These are phyloP conservation scores for Cryptosporidium tyzzeri DNA, from an alignment of 169 alveolate species.

Conservation along the genomic window DNA sequence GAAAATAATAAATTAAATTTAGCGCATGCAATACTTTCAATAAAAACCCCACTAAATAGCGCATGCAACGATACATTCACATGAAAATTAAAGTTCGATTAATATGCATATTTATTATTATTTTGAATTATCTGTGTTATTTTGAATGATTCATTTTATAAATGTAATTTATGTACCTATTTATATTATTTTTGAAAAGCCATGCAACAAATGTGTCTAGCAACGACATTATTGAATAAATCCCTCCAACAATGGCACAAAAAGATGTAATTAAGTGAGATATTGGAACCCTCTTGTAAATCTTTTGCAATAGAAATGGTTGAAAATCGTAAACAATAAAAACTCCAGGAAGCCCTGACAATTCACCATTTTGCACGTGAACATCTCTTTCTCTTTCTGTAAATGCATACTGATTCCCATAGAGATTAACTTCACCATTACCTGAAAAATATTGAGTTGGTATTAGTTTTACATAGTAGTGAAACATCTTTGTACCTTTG, in stretches of 20 bases:
- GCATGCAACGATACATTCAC: not conserved
- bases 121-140: not conserved
- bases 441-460: constrained; percentile 52
- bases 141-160: not conserved
- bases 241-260: constrained; percentile 75
- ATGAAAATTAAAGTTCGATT: not conserved
- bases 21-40: not conserved
- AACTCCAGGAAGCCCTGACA: constrained; percentile 77
- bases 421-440: not conserved
- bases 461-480: constrained; percentile 61
- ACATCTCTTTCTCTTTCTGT: constrained; percentile 72
- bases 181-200: constrained; percentile 6
- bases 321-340: constrained; percentile 74
- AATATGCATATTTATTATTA: not conserved
- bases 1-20: not conserved
- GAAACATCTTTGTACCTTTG: constrained; percentile 73
- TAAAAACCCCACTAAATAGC: not conserved
- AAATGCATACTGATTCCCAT: constrained; percentile 57
- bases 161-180: constrained; percentile 5
- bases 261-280: constrained; percentile 68
- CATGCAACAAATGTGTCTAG: constrained; percentile 48
- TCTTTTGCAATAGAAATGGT: constrained; percentile 55
- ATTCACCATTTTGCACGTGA: constrained; percentile 50
- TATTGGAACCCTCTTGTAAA: constrained; percentile 31
- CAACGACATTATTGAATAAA: constrained; percentile 61